Percentiles rank a stretch among this genome's conserved stretches.
phyloP scores from a whole-genome alignment of 2,329 filamentous ascomycete genomes.

The Aspergillus proliferans region DNA sequence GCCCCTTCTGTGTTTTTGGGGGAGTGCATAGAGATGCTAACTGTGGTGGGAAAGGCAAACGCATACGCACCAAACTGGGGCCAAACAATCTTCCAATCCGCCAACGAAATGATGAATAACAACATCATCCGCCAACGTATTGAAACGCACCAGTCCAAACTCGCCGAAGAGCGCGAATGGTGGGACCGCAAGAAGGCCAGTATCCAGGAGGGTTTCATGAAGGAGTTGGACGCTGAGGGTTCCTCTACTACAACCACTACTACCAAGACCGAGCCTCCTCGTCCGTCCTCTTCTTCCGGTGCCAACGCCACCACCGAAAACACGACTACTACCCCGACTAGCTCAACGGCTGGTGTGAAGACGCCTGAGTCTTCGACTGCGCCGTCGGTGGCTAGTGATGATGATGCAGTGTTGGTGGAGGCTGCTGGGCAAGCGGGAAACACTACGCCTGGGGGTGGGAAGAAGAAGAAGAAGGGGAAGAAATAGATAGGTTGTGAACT shows the following conservation, averaged over 20 bases:
- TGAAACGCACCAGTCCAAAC: constrained; percentile 65
- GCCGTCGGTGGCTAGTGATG: constrained; percentile 50
- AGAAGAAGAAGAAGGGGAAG: constrained; percentile 45
- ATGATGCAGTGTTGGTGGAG: constrained; percentile 75
- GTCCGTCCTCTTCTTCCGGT: constrained; percentile 1
- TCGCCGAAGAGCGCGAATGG: constrained; percentile 74
- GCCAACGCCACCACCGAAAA: constrained; percentile 8
- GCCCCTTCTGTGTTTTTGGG: constrained; percentile 15
- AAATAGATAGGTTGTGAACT: constrained; percentile 24
- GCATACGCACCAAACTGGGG: constrained; percentile 85
- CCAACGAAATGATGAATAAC: constrained; percentile 92
- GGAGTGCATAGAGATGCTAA: neutral
- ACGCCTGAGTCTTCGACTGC: constrained; percentile 18
- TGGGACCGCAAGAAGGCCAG: constrained; percentile 77
- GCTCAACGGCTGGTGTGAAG: constrained; percentile 6
- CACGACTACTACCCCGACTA: constrained; percentile 9
- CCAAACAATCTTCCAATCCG: constrained; percentile 90
- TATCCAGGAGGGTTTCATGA: constrained; percentile 73
- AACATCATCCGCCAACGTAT: constrained; percentile 67
- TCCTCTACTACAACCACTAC: constrained; percentile 5
- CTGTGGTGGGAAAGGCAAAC: constrained; percentile 62
- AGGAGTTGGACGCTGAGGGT: constrained; percentile 57
- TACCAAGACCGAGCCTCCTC: constrained; percentile 9
- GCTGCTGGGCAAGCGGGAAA: constrained; percentile 42
- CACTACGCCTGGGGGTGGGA: constrained; percentile 23